Base-by-base conservation (phyloP, 2,329 filamentous ascomycete species). In the Zalaria sp. region DNA sequence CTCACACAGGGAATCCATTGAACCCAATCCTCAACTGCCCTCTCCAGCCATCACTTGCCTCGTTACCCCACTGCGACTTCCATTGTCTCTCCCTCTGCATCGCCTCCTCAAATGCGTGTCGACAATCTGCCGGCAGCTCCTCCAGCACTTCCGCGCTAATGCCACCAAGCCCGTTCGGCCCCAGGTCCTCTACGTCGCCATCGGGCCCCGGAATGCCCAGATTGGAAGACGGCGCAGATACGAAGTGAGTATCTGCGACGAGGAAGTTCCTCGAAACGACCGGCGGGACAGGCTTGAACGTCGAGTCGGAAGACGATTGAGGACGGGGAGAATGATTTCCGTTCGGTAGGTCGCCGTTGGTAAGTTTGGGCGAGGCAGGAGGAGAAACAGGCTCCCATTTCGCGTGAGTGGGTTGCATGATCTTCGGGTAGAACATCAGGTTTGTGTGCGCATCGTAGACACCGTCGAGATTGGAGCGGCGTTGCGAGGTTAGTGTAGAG, bases 381-480 rank as follows among this genome's bases (percentile, higher is more conserved):
- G 69, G 64, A 2, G 72, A 59, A 2, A 93, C 68, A 46, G 81
- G 77, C 62, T 91, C 84, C 67, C 88, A 87, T 45, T 81, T 79
- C 6, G 79, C 86, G 51, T 86, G 83, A 2, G 86, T 91, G 3
- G 91, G 86, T 60, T 98, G 91, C 74, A 87, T 93, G 54, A 73
- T 82, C 47, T 77, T 76, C 0, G 91, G 89, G 57, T 83, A 93
- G 56, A 91, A 85, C 73, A 95, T 82, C 45, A 74, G 64, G 59
- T 98, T 98, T 41, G 91, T 96, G 64, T 96, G 88, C 26, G 89
- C 79, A 54, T 98, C 88, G 62, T 96, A 96, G 41, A 89, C 74
- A 38, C 91, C 91, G 25, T 74, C 64, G 5, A 81, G 68, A 50
- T 83, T 91, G 35, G 72, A 65, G 46, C 73, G 74, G 42, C 91